Evolutionary conservation across 2,329 filamentous ascomycete species (phyloP).

Genomic region (Hortaea werneckii): DNA sequence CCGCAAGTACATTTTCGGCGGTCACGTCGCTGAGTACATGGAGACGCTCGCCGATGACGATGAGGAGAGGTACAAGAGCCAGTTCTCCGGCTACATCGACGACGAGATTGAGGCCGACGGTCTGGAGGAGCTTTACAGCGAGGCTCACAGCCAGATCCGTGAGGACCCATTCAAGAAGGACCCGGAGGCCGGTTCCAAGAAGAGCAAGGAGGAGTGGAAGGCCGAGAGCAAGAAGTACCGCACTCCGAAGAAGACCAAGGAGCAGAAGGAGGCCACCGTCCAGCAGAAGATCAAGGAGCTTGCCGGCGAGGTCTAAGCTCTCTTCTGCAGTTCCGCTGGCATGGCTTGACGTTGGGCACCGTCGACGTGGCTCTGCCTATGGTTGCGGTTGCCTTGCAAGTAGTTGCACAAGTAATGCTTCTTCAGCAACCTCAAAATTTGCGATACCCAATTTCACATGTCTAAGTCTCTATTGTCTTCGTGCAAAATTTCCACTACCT

Average conservation of each 20-base stretch:
- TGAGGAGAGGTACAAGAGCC: conserved; percentile 97
- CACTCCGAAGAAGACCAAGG: conserved; percentile 66
- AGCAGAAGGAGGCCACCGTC: conserved; percentile 71
- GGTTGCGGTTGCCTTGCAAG: not conserved
- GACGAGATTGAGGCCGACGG: conserved; percentile 93
- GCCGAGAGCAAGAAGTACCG: conserved; percentile 81
- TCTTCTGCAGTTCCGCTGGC: conserved; percentile 4
- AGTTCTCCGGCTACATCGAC: conserved; percentile 97
- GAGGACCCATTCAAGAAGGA: conserved; percentile 97
- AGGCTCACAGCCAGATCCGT: conserved; percentile 93
- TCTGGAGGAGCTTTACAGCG: conserved; percentile 81
- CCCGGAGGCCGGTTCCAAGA: conserved; percentile 66
- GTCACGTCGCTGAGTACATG: conserved; percentile 99
- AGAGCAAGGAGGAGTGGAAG: conserved; percentile 75
- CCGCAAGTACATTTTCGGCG: conserved; percentile 98
- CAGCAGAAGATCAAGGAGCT: conserved; percentile 86
- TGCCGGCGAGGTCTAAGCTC: conserved; percentile 33
- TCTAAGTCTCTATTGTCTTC: too few species aligned
- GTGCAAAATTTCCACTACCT: not conserved
- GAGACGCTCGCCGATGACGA: conserved; percentile 98
- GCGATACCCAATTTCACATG: too few species aligned
- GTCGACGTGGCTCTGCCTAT: not conserved
- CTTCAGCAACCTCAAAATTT: not conserved
- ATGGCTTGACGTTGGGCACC: not conserved
- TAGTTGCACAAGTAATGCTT: not conserved